A percentile compares a stretch with the other conserved stretches of the same genome.
Conservation (phyloP, 2,329 filamentous ascomycete species). For the Aspergillus sp. region DNA sequence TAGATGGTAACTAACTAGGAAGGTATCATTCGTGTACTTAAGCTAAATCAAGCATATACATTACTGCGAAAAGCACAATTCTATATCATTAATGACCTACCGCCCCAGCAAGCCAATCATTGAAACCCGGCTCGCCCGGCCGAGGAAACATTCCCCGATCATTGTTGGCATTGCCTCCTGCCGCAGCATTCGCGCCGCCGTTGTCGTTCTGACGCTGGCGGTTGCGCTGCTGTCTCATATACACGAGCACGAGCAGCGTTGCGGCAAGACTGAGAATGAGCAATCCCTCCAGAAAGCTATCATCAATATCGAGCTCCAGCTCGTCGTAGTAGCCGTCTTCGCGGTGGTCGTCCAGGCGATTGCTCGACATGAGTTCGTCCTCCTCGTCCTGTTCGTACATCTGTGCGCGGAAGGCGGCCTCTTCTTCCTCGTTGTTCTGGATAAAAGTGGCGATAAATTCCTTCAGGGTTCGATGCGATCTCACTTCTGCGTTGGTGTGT, state of each 20-base stretch:
- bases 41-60: neutral
- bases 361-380: conserved; percentile 34
- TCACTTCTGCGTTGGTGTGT: conserved; percentile 57
- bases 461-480: conserved; percentile 72
- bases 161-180: conserved; percentile 28
- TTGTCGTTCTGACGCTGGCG: conserved; percentile 39
- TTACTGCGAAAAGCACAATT: neutral
- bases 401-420: conserved; percentile 63
- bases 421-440: conserved; percentile 66
- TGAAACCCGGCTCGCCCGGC: conserved; percentile 67
- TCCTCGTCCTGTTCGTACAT: conserved; percentile 42
- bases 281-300: conserved; percentile 79
- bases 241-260: conserved; percentile 74
- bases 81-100: conserved; percentile 53
- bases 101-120: conserved; percentile 68
- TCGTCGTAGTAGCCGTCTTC: conserved; percentile 62
- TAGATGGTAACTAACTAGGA: no score
- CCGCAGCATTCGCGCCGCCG: conserved; percentile 27
- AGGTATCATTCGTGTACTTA: no score
- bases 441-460: conserved; percentile 90
- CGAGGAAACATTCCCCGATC: conserved; percentile 64
- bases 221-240: conserved; percentile 60
- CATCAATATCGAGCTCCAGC: conserved; percentile 65
- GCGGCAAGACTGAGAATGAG: conserved; percentile 78
- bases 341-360: conserved; percentile 33